phyloP scores from a whole-genome alignment of 1,139 yeast genomes.

The Spencermartinsiella ligniputridi region DNA sequence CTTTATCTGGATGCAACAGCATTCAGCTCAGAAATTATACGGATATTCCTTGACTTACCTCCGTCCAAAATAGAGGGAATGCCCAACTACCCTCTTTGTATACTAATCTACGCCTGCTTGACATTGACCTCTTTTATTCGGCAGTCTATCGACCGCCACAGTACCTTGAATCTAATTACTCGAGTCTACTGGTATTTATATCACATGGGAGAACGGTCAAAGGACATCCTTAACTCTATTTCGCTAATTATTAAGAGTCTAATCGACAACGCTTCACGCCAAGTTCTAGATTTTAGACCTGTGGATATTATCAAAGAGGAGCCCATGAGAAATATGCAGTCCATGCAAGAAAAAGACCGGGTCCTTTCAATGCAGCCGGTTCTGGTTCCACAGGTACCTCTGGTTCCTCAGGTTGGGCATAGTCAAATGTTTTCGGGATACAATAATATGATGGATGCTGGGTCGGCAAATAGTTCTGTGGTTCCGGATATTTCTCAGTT shows the following conservation, averaged over 20 bases:
- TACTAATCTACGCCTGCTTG: conserved; percentile 48
- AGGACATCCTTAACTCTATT: conserved; percentile 53
- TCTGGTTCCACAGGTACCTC: neutral
- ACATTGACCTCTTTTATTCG: conserved; percentile 45
- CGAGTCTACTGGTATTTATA: conserved; percentile 52
- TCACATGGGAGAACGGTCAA: conserved; percentile 48
- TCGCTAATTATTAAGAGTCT: conserved; percentile 48
- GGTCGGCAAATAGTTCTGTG: neutral
- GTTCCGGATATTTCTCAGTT: conserved; percentile 17
- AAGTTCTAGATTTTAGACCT: neutral
- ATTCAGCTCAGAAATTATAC: conserved; percentile 39
- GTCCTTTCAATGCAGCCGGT: neutral
- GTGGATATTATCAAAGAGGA: neutral
- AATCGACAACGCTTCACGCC: conserved; percentile 38
- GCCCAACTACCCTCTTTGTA: conserved; percentile 46
- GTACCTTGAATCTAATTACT: conserved; percentile 40
- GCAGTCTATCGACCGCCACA: conserved; percentile 20
- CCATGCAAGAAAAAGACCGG: neutral
- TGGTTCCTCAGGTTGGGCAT: neutral
- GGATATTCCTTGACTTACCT: conserved; percentile 41
- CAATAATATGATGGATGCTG: neutral
- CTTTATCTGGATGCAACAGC: neutral
- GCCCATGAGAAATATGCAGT: neutral
- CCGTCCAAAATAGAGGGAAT: conserved; percentile 46
- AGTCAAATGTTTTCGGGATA: neutral